A percentile compares a stretch with the other conserved stretches of the same genome.
phyloP scores from a whole-genome alignment of 2,329 filamentous ascomycete species.

The Pseudocercospora cruenta region DNA sequence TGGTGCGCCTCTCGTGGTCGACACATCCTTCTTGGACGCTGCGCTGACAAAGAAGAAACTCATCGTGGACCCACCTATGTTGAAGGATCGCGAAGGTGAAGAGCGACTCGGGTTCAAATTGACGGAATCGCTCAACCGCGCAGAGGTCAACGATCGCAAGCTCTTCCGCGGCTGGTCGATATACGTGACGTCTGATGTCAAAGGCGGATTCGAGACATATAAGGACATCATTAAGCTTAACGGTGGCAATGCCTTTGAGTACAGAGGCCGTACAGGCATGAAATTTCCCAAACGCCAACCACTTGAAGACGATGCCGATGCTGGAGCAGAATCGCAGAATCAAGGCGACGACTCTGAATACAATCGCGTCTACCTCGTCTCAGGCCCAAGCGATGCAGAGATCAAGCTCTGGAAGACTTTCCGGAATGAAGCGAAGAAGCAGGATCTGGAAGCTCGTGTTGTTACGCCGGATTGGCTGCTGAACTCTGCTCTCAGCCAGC shows the following conservation, averaged over 20 bases:
- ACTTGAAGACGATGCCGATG: constrained; percentile 54
- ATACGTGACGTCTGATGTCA: constrained; percentile 80
- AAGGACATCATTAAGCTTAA: constrained; percentile 85
- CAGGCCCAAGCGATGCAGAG: constrained; percentile 68
- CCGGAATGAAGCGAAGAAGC: constrained; percentile 73
- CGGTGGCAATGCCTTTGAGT: constrained; percentile 79
- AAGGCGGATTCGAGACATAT: constrained; percentile 82
- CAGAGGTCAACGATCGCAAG: constrained; percentile 73
- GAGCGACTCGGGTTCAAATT: constrained; percentile 71
- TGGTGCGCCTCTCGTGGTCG: constrained; percentile 75
- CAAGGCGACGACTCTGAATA: constrained; percentile 63
- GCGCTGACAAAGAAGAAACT: constrained; percentile 69
- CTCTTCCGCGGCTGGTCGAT: constrained; percentile 77
- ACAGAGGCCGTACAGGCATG: constrained; percentile 68
- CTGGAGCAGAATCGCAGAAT: constrained; percentile 56
- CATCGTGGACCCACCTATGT: constrained; percentile 67
- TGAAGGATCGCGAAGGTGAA: constrained; percentile 72
- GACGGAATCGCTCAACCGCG: constrained; percentile 67
- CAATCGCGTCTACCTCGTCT: constrained; percentile 74
- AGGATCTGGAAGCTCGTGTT: constrained; percentile 78
- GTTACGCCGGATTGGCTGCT: constrained; percentile 89
- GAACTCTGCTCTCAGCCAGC: constrained; percentile 85
- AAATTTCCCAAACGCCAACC: constrained; percentile 54
- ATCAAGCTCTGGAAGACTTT: constrained; percentile 79
- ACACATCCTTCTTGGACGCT: constrained; percentile 75